Evolutionary conservation across 257 asterid species (phyloP).

Genomic region (Verbascum thapsus): DNA sequence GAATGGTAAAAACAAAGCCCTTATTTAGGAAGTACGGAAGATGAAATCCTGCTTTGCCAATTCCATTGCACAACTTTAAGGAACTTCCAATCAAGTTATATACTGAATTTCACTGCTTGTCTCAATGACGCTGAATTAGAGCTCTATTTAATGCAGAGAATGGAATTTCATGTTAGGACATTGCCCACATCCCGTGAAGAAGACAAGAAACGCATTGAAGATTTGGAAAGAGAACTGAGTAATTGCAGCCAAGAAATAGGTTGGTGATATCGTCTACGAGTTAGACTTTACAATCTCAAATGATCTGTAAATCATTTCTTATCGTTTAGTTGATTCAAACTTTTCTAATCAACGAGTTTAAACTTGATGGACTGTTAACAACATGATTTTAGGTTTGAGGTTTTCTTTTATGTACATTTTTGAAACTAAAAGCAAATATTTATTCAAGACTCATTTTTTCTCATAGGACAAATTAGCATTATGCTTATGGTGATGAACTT

Average conservation of each 20-base stretch:
- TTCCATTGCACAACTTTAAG: neutral
- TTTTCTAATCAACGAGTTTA: neutral
- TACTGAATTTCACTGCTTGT: slow-evolving; percentile 4
- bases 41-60: neutral
- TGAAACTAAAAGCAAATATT: neutral
- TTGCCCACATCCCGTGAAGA: slow-evolving; percentile 57
- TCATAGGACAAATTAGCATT: neutral
- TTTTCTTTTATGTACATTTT: slow-evolving; percentile 1
- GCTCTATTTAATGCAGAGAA: slow-evolving; percentile 49
- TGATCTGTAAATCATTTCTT: neutral
- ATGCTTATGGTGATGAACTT: neutral
- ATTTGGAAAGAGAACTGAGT: slow-evolving; percentile 82
- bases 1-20: neutral
- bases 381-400: neutral
- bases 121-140: slow-evolving; percentile 16
- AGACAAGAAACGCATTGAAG: slow-evolving; percentile 71
- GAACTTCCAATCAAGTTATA: slow-evolving; percentile 3
- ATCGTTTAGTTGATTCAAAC: slow-evolving; percentile 17
- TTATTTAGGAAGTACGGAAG: neutral
- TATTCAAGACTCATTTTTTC: neutral
- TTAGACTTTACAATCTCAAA: neutral
- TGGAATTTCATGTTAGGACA: slow-evolving; percentile 63
- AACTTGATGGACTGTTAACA: slow-evolving; percentile 13
- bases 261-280: slow-evolving; percentile 32
- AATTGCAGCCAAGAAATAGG: slow-evolving; percentile 92